Conservation (phyloP, 1,284 basidiomycete genomes). For the Singerocomus inundabilis region DNA sequence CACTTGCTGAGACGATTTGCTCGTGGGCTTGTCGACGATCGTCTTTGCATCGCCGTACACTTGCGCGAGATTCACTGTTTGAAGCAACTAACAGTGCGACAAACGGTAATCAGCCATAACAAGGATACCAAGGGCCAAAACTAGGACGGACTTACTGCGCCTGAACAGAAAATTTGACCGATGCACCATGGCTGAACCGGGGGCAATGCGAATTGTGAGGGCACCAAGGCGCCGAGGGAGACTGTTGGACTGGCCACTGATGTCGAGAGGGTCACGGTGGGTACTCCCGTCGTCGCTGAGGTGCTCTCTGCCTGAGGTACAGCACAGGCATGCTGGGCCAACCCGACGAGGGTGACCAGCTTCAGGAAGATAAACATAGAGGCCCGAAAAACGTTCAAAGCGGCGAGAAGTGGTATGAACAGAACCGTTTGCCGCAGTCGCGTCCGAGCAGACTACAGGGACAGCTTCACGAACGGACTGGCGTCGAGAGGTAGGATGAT, state of each 20-base stretch:
- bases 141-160: constrained; percentile 51
- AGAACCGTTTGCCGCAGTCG: neutral
- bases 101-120: neutral
- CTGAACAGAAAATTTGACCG: constrained; percentile 81
- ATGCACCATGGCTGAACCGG: constrained; percentile 78
- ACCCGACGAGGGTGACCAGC: constrained; percentile 14
- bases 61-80: constrained; percentile 80
- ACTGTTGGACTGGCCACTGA: constrained; percentile 63
- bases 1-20: constrained; percentile 60
- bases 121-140: neutral
- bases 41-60: constrained; percentile 85
- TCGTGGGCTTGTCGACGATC: constrained; percentile 89
- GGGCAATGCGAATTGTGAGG: constrained; percentile 68
- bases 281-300: constrained; percentile 20
- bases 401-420: neutral
- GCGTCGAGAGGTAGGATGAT: neutral
- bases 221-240: constrained; percentile 51
- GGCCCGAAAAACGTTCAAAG: neutral
- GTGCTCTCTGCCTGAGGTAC: constrained; percentile 10
- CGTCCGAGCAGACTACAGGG: neutral
- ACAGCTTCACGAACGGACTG: no score
- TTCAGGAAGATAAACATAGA: constrained; percentile 13
- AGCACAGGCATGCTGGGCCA: constrained; percentile 14
- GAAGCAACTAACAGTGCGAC: constrained; percentile 55
- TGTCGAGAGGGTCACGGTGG: constrained; percentile 51